Evolutionary conservation across 1,139 yeast genomes (phyloP), one percentile per base, ranked within the genome.

Genomic region (Pichia sp.): DNA sequence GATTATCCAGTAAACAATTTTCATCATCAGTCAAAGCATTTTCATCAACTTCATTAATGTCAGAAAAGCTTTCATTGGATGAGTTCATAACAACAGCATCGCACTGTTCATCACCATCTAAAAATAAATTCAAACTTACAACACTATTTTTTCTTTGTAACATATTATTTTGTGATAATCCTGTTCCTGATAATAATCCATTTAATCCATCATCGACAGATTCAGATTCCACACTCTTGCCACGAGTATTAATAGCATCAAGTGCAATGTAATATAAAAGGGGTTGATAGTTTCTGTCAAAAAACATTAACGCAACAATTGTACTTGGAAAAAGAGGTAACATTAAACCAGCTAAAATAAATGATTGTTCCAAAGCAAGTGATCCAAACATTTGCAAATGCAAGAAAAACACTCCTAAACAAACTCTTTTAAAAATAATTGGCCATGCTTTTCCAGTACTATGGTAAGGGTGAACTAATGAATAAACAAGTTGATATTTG

Each of bases 371-470:
- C 45, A 79, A 64, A 2, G 84, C 84, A 45, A 79, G 62, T 0
- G 85, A 76, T 27, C 86, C 86, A 56, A 79, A 74, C 83, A 78
- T 78, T 50, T 80, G 78, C 33, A 78, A 57, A 54, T 79, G 85
- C 53, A 79, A 72, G 38, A 79, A 69, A 11, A 77, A 61, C 23
- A 78, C 62, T 0, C 85, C 85, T 31, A 79, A 52, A 39, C 76
- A 69, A 4, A 78, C 70, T 37, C 85, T 61, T 48, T 80, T 65
- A 47, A 78, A 76, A 3, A 78, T 72, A 57, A 79, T 68, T 1
- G 84, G 83, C 85, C 85, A 79, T 6, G 78, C 78, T 50, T 76
- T 78, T 1, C 85, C 86, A 0, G 85, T 78, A 7, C 83, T 77
- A 58, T 79, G 85, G 18, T 79, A 81, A 1, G 83, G 80, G 54